Percentiles rank a stretch among this genome's conserved stretches.
phyloP scores from a whole-genome alignment of 495 filamentous ascomycete genomes.

The Penicillium lividum region DNA sequence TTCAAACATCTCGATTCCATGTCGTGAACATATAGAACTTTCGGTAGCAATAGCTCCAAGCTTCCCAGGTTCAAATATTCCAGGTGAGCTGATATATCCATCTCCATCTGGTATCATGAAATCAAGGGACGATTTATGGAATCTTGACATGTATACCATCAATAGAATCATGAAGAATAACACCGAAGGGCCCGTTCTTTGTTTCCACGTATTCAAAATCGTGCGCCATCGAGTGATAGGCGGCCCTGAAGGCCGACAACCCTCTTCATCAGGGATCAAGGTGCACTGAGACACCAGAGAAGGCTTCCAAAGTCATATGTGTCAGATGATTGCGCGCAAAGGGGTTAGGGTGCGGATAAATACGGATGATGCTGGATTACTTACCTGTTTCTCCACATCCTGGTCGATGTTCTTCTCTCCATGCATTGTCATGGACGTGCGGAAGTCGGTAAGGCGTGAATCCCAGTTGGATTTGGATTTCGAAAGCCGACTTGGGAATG shows the following conservation, averaged over 20 bases:
- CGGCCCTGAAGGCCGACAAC: background rate
- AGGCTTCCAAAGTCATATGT: constrained; percentile 4
- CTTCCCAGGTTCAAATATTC: constrained; percentile 35
- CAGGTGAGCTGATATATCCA: background rate
- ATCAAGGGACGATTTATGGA: constrained; percentile 27
- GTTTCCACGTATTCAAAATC: constrained; percentile 15
- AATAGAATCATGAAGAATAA: constrained; percentile 27
- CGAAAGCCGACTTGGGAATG: background rate
- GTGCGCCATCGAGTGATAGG: background rate
- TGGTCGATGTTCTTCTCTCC: constrained; percentile 8
- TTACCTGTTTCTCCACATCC: constrained; percentile 43
- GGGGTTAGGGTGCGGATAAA: constrained; percentile 6
- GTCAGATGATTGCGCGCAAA: background rate
- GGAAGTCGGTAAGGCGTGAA: background rate
- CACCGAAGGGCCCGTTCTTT: constrained; percentile 22
- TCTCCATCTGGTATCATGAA: constrained; percentile 6
- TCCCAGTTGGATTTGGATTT: background rate
- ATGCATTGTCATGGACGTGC: background rate
- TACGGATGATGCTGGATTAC: constrained; percentile 2
- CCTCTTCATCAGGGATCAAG: background rate
- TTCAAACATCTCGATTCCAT: constrained; percentile 71
- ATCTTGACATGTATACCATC: constrained; percentile 25
- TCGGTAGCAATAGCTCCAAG: constrained; percentile 80
- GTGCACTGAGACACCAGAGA: constrained; percentile 1
- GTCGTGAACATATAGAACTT: constrained; percentile 69